These are phyloP conservation scores for Crotalaria pallida DNA, from an alignment of 306 rosid species.

Conservation along the genomic window DNA sequence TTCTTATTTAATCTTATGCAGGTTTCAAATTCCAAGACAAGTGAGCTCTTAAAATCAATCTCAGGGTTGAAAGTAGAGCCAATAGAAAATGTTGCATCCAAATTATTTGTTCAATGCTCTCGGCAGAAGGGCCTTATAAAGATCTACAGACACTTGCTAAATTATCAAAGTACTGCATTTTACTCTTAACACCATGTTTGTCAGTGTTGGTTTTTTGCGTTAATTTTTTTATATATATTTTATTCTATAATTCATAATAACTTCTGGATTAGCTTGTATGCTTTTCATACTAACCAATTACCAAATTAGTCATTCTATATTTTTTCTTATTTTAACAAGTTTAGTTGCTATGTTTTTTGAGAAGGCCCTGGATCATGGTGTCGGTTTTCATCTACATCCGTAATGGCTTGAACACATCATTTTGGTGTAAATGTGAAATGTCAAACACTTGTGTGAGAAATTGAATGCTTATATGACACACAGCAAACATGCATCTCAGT, in stretches of 20 bases:
- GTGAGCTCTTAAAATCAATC: slow-evolving; percentile 83
- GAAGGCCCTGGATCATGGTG: slow-evolving; percentile 3
- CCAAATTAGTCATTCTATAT: slow-evolving; percentile 1
- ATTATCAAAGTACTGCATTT: slow-evolving; percentile 63
- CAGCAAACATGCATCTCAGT: too few relatives aligned
- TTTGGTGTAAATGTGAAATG: neutral
- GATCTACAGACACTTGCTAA: slow-evolving; percentile 95
- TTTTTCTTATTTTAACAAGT: neutral
- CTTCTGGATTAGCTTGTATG: neutral
- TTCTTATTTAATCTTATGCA: slow-evolving; percentile 34
- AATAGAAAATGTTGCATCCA: slow-evolving; percentile 88
- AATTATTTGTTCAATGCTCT: slow-evolving; percentile 96
- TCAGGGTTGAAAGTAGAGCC: slow-evolving; percentile 83
- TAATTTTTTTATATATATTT: slow-evolving; percentile 7
- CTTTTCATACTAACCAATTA: neutral
- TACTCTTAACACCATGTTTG: slow-evolving; percentile 14
- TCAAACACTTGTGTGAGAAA: too few relatives aligned
- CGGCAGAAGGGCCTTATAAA: slow-evolving; percentile 94
- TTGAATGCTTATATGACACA: too few relatives aligned
- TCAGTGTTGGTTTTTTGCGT: slow-evolving; percentile 1
- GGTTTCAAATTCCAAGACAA: slow-evolving; percentile 88
- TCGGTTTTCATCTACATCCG: neutral
- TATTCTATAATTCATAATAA: slow-evolving; percentile 1
- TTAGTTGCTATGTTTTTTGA: neutral
- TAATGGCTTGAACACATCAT: neutral